Evolutionary conservation across 371 early-diverging fungal genomes (phyloP).

Genomic region (Apophysomyces variabilis): DNA sequence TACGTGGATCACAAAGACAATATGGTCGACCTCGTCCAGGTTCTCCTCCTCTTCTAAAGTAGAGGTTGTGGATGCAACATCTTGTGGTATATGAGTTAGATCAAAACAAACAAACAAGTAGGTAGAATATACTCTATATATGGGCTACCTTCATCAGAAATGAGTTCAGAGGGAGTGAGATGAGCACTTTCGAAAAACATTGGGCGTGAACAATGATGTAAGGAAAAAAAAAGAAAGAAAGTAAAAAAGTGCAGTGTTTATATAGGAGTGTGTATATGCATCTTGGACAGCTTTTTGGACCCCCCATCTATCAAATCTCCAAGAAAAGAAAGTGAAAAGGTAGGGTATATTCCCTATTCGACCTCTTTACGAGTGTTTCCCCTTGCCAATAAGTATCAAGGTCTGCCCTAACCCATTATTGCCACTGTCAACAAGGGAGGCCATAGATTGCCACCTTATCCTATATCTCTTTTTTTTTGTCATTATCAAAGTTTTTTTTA

Average conservation of each 20-base stretch:
- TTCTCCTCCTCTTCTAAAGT: conserved; percentile 14
- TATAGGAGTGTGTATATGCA: conserved; percentile 7
- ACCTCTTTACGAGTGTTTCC: not conserved
- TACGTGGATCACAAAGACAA: conserved; percentile 68
- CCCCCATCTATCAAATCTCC: not conserved
- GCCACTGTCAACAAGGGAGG: conserved; percentile 7
- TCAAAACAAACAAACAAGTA: conserved; percentile 1
- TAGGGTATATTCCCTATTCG: not conserved
- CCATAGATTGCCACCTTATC: not conserved
- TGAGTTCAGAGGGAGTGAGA: conserved; percentile 37
- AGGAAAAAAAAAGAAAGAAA: not conserved
- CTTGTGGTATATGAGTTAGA: not conserved
- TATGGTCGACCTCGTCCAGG: conserved; percentile 34
- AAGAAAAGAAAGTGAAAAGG: not conserved
- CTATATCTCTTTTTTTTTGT: no score
- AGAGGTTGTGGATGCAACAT: not conserved
- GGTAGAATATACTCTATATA: not conserved
- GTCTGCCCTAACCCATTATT: not conserved
- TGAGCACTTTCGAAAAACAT: conserved; percentile 51
- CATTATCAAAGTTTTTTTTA: no score
- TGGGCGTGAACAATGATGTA: no score
- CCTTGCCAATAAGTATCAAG: not conserved
- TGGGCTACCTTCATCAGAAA: conserved; percentile 13
- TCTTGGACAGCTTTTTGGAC: not conserved
- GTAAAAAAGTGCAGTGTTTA: not conserved